These are phyloP conservation scores for Priceomyces melissophilus DNA, from an alignment of 805 yeast species.

Conservation along the genomic window DNA sequence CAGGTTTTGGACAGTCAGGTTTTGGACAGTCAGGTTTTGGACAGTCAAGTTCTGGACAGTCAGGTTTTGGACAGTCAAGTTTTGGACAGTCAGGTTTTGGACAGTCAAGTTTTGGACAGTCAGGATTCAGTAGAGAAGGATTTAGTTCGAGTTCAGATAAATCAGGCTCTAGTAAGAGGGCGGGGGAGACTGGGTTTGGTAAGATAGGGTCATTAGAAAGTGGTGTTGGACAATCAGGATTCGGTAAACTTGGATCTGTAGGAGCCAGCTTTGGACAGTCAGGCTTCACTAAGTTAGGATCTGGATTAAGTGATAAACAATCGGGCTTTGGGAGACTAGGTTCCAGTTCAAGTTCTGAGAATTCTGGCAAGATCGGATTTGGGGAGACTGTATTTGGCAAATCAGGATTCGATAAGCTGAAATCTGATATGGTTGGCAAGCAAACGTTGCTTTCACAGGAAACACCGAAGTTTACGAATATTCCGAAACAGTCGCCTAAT, in stretches of 20 bases:
- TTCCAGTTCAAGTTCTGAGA: neutral
- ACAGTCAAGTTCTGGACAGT: neutral
- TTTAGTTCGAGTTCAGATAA: slow-evolving; percentile 1
- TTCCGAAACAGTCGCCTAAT: too few species aligned
- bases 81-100: slow-evolving; percentile 1
- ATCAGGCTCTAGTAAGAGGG: neutral
- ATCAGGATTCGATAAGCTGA: too few species aligned
- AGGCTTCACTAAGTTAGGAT: too few species aligned
- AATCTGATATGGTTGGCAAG: too few species aligned
- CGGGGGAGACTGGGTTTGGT: too few species aligned
- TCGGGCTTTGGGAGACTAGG: neutral
- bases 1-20: neutral
- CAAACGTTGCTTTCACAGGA: too few species aligned
- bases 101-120: slow-evolving; percentile 1
- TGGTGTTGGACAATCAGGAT: neutral
- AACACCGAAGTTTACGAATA: too few species aligned
- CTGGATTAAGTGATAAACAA: slow-evolving; percentile 2
- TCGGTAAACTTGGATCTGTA: neutral
- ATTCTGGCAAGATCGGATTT: slow-evolving; percentile 1
- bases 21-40: slow-evolving; percentile 1
- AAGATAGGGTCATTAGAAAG: too few species aligned
- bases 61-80: slow-evolving; percentile 3
- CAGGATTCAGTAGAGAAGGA: neutral
- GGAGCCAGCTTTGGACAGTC: too few species aligned
- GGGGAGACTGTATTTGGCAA: slow-evolving; percentile 3